Base-by-base conservation (phyloP, 2,329 filamentous ascomycete genomes). In the Ophiostoma sp. region DNA sequence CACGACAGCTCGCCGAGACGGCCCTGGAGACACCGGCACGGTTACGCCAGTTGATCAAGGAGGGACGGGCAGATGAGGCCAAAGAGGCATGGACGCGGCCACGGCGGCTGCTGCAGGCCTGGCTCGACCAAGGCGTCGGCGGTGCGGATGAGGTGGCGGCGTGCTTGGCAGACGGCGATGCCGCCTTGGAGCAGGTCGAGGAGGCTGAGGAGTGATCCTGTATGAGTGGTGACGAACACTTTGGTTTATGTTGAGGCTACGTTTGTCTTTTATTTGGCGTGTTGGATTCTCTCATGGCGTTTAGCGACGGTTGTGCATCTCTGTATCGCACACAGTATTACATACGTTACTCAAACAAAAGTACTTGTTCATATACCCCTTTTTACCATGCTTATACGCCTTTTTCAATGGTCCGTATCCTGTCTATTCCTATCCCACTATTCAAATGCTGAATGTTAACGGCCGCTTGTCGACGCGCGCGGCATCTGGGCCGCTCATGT, bases 61-160 rank as follows among this genome's bases (percentile, higher is more conserved):
- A 86, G 66, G 90, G 88, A 41, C 85, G 82, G 72, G 74, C 81
- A 45, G 84, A 87, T 27, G 86, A 88, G 69, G 89, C 90, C 1
- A 82, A 81, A 72, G 77, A 77, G 69, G 80, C 83, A 70, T 88
- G 86, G 85, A 80, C 81, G 73, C 77, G 82, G 76, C 84, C 85
- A 44, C 78, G 82, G 71, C 76, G 76, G 70, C 74, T 88, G 70
- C 76, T 88, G 3, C 75, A 81, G 67, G 74, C 77, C 40, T 88
- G 86, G 86, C 81, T 79, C 71, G 81, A 84, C 64, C 79, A 80
- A 71, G 84, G 83, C 0, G 68, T 86, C 0, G 86, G 85, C 0
- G 85, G 85, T 1, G 58, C 62, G 16, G 75, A 75, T 1, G 85
- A 87, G 66, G 84, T 87, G 3, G 79, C 79, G n/a, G 78, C 77